Conservation (phyloP, 495 filamentous ascomycete species). For the Aspergillus mulundensis region DNA sequence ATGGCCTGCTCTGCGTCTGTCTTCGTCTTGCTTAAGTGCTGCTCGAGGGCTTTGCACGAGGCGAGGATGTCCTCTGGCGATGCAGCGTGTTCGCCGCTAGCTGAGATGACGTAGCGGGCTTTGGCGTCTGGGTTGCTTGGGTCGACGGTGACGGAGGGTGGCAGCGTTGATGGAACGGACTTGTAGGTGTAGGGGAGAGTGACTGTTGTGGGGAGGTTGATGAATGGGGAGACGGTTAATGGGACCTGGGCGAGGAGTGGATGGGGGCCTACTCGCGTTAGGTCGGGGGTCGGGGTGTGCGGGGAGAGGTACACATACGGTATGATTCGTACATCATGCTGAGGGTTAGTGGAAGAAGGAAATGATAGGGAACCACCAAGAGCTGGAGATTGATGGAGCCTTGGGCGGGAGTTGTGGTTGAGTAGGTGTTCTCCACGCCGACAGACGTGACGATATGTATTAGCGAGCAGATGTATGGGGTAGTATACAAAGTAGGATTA, state of each 20-base stretch:
- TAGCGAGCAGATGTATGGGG: background rate
- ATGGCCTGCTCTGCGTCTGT: constrained; percentile 62
- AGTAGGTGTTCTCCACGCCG: background rate
- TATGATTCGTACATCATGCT: constrained; percentile 43
- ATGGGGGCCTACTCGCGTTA: constrained; percentile 61
- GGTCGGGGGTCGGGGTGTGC: background rate
- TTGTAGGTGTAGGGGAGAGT: constrained; percentile 97
- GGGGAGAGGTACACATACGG: constrained; percentile 23
- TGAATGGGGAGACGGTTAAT: constrained; percentile 89
- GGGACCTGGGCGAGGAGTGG: constrained; percentile 88
- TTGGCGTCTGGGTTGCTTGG: constrained; percentile 37
- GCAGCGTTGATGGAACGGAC: constrained; percentile 76
- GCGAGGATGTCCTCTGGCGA: constrained; percentile 78
- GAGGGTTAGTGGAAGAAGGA: background rate
- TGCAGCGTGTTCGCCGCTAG: constrained; percentile 66
- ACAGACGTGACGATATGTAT: background rate
- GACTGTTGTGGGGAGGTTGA: constrained; percentile 82
- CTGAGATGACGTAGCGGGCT: constrained; percentile 69
- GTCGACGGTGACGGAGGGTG: constrained; percentile 65
- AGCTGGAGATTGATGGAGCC: background rate
- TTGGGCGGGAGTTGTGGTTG: background rate
- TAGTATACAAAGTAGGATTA: background rate
- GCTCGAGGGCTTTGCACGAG: constrained; percentile 69
- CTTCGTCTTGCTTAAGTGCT: constrained; percentile 64
- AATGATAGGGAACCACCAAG: constrained; percentile 5